Conservation (phyloP, 352 stramenopile species). For the Aphanomyces cochlioides region DNA sequence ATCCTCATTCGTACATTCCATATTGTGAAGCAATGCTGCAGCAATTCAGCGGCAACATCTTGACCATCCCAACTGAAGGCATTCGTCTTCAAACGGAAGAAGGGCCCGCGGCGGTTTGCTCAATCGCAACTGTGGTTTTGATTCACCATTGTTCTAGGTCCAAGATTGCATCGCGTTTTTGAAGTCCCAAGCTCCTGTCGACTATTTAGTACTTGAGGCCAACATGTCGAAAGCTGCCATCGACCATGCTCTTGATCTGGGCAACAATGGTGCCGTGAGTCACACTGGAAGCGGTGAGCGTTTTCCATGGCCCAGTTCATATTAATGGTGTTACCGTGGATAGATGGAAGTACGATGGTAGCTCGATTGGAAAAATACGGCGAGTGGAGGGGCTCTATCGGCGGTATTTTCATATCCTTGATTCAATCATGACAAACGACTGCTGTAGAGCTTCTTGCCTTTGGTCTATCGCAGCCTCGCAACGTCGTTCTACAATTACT, state of each 20-base stretch:
- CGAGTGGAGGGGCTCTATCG: slow-evolving; percentile 30
- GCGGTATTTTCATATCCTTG: slow-evolving; percentile 10
- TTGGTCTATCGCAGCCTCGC: slow-evolving; percentile 21
- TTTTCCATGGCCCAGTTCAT: background rate
- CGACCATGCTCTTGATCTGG: slow-evolving; percentile 28
- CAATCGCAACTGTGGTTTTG: background rate
- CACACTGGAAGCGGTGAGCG: slow-evolving; percentile 24
- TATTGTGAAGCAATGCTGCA: slow-evolving; percentile 26
- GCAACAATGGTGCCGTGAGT: slow-evolving; percentile 26
- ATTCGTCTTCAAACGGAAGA: slow-evolving; percentile 30
- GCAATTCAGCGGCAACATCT: slow-evolving; percentile 22
- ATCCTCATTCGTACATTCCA: slow-evolving; percentile 13
- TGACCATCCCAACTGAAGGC: slow-evolving; percentile 27
- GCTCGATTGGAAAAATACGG: slow-evolving; percentile 19
- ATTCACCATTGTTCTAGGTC: slow-evolving; percentile 12
- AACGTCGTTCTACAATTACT: slow-evolving; percentile 30
- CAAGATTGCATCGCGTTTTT: slow-evolving; percentile 29
- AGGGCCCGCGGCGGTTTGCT: slow-evolving; percentile 21
- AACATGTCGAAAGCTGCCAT: slow-evolving; percentile 27
- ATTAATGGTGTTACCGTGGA: background rate
- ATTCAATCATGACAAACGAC: background rate
- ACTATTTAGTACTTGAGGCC: background rate
- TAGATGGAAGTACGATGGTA: slow-evolving; percentile 30
- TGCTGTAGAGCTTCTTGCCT: slow-evolving; percentile 23
- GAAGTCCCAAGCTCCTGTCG: slow-evolving; percentile 1